Evolutionary conservation across 139 green algal species (phyloP).

Genomic region (Nannochloris sp.): DNA sequence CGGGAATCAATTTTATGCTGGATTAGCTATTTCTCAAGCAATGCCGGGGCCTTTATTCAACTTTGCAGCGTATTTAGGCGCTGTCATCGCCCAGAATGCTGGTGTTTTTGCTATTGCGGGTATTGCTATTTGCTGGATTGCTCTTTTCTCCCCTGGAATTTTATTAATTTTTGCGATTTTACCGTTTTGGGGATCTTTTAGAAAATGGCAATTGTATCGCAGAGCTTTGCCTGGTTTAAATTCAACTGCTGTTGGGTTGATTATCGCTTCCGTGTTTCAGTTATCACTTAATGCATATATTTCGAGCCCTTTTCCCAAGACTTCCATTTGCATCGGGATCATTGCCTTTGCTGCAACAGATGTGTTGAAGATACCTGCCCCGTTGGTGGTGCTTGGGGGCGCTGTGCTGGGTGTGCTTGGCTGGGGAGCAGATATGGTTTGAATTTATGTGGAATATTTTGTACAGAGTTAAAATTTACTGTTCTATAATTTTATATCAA

Average conservation of each 20-base stretch:
- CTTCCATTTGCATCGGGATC: constrained; percentile 67
- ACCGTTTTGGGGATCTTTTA: constrained; percentile 81
- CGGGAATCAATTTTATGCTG: constrained; percentile 75
- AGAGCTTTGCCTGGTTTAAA: constrained; percentile 71
- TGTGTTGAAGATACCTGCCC: constrained; percentile 55
- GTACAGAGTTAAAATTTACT: not conserved
- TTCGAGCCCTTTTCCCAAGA: constrained; percentile 47
- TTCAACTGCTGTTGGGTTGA: constrained; percentile 75
- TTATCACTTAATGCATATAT: constrained; percentile 59
- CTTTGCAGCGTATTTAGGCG: constrained; percentile 88
- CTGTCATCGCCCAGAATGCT: constrained; percentile 65
- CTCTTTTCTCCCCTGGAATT: constrained; percentile 83
- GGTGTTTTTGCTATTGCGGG: constrained; percentile 49
- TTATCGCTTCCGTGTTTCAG: constrained; percentile 74
- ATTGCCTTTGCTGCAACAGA: constrained; percentile 57
- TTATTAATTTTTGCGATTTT: constrained; percentile 88
- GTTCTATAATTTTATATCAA: not conserved
- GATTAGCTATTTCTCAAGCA: constrained; percentile 43
- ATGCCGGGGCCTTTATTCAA: constrained; percentile 96
- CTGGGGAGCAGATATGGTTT: constrained; percentile 55
- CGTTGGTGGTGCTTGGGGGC: constrained; percentile 60
- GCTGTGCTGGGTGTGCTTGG: constrained; percentile 61
- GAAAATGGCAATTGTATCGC: constrained; percentile 49
- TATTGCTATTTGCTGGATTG: constrained; percentile 70
- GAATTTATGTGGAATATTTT: constrained; percentile 24